Conservation (phyloP, 352 stramenopile genomes). For the Phytophthora sp. region DNA sequence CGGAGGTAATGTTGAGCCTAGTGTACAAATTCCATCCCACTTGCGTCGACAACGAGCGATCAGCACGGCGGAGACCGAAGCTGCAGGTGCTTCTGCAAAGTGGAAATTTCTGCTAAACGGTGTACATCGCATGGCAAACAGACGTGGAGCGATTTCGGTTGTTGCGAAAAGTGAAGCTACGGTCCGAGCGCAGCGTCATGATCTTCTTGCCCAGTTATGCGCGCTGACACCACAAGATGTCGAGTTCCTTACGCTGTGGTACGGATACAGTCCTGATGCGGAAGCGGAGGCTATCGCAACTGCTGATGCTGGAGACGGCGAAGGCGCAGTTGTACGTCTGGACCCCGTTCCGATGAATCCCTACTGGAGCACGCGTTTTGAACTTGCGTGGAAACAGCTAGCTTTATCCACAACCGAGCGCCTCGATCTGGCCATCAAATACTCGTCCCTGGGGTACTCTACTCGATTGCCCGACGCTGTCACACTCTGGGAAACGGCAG, state of each 20-base stretch:
- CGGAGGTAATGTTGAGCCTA: conserved; percentile 36
- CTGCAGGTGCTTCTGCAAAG: conserved; percentile 31
- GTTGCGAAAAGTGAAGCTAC: conserved; percentile 47
- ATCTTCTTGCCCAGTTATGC: conserved; percentile 53
- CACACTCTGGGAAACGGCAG: conserved; percentile 60
- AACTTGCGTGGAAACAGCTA: conserved; percentile 73
- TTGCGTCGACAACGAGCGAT: conserved; percentile 21
- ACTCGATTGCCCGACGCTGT: conserved; percentile 66
- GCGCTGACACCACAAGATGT: conserved; percentile 58
- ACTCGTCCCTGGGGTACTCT: conserved; percentile 62
- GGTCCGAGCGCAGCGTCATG: conserved; percentile 43
- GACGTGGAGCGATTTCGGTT: conserved; percentile 55
- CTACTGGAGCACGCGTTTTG: conserved; percentile 65
- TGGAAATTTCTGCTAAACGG: conserved; percentile 53
- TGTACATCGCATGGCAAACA: conserved; percentile 41
- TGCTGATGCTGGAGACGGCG: conserved; percentile 9
- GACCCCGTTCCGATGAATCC: conserved; percentile 72
- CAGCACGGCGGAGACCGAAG: conserved; percentile 21
- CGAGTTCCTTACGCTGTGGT: conserved; percentile 71
- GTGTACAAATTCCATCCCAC: conserved; percentile 47
- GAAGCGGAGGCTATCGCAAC: conserved; percentile 30
- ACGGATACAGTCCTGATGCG: conserved; percentile 52
- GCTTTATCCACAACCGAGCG: conserved; percentile 61
- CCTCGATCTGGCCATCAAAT: conserved; percentile 81
- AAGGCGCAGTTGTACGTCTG: conserved; percentile 27